phyloP scores from a whole-genome alignment of 108 stramenopile genomes.

The Cyclotella kingstonii region DNA sequence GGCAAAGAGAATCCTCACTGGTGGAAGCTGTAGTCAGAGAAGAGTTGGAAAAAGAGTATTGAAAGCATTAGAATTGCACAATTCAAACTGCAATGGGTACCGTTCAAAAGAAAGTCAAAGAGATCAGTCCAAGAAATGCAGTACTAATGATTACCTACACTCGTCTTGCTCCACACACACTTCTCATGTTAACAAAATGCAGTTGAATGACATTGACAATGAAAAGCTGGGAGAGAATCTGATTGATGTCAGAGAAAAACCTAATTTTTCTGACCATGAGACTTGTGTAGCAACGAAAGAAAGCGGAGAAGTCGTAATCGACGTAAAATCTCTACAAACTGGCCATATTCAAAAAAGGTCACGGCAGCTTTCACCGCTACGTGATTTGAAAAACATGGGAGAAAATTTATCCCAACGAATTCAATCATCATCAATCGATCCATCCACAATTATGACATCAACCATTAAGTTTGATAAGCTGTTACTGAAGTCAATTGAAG shows the following conservation, averaged over 20 bases:
- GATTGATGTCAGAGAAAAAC: no score
- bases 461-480: neutral
- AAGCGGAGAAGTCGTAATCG: neutral
- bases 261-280: no score
- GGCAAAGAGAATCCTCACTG: conserved; percentile 16
- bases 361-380: conserved; percentile 10
- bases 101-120: neutral
- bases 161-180: neutral
- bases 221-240: neutral
- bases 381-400: neutral
- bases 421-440: neutral
- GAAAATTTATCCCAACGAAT: neutral
- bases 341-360: conserved; percentile 21
- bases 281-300: no score
- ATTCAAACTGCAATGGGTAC: conserved; percentile 18
- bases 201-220: neutral
- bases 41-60: conserved; percentile 50
- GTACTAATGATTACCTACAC: neutral
- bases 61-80: conserved; percentile 29
- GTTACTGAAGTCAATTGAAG: conserved; percentile 2
- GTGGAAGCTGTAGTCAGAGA: conserved; percentile 65
- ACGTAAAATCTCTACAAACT: neutral
- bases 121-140: neutral
- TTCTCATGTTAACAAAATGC: conserved; percentile 5
- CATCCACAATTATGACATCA: neutral